Evolutionary conservation across 139 green algal species (phyloP).

Genomic region (Volvox reticuliferus): DNA sequence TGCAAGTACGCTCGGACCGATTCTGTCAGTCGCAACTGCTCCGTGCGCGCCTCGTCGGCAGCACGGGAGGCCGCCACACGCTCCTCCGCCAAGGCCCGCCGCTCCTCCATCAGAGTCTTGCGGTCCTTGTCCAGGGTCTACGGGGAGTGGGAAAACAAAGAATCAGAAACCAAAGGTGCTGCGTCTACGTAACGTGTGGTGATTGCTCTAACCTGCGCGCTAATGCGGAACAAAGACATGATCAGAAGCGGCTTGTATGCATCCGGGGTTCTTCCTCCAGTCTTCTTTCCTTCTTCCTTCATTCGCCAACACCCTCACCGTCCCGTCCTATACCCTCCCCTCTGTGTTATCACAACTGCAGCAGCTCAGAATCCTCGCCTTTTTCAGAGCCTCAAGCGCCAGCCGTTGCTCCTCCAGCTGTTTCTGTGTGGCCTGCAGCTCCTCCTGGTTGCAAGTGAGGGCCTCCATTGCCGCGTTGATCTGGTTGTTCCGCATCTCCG

Average conservation of each 20-base stretch:
- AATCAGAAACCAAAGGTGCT: too few relatives aligned
- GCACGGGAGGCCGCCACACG: slow-evolving; percentile 48
- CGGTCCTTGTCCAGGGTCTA: slow-evolving; percentile 59
- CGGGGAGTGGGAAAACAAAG: neutral
- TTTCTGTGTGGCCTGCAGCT: neutral
- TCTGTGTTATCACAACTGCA: too few relatives aligned
- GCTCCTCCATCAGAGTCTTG: slow-evolving; percentile 53
- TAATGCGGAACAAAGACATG: too few relatives aligned
- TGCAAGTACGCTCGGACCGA: slow-evolving; percentile 51
- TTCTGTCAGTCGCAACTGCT: slow-evolving; percentile 54
- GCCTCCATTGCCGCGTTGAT: neutral
- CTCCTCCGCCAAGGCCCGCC: slow-evolving; percentile 50
- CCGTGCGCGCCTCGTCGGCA: slow-evolving; percentile 28
- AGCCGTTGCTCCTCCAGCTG: slow-evolving; percentile 51
- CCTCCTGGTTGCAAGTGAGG: neutral
- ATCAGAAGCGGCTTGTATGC: too few relatives aligned
- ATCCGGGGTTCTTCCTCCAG: too few relatives aligned
- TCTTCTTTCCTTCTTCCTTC: neutral
- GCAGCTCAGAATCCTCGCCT: slow-evolving; percentile 1
- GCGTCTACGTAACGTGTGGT: too few relatives aligned
- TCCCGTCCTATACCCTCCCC: too few relatives aligned
- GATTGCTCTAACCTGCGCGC: too few relatives aligned
- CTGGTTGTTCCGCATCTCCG: neutral
- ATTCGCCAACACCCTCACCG: neutral
- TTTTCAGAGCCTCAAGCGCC: slow-evolving; percentile 30